These are phyloP conservation scores for Solanum pinnatisectum DNA, from an alignment of 257 asterid species.

Conservation along the genomic window DNA sequence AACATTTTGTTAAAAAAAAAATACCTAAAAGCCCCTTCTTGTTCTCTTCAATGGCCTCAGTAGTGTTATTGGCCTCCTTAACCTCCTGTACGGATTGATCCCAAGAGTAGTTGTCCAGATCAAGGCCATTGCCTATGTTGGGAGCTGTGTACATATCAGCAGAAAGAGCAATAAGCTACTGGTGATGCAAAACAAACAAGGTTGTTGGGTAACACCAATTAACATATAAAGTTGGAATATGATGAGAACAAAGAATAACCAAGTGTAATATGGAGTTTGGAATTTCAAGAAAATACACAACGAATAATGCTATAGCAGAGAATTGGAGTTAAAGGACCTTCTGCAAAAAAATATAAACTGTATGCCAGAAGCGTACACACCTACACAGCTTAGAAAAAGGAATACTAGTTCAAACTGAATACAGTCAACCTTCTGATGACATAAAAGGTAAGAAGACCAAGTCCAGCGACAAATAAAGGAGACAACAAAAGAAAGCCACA, in stretches of 20 bases:
- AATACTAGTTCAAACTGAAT: not conserved
- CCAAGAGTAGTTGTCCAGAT: constrained; percentile 70
- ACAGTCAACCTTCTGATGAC: not conserved
- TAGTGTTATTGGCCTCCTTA: not conserved
- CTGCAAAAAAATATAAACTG: not conserved
- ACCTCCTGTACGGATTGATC: constrained; percentile 69
- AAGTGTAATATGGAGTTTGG: not conserved
- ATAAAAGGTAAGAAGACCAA: not conserved
- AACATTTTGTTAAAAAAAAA: not conserved
- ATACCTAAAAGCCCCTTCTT: constrained; percentile 38
- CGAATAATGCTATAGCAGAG: not conserved
- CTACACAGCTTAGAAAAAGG: not conserved
- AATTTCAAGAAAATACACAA: not conserved
- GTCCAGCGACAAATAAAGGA: not conserved
- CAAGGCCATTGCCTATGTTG: constrained; percentile 63
- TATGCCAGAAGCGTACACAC: not conserved
- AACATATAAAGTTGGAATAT: not conserved
- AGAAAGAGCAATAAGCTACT: not conserved
- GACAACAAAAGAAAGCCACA: not conserved
- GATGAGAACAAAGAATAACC: not conserved
- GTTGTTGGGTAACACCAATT: not conserved
- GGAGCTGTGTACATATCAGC: constrained; percentile 27
- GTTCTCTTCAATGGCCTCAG: constrained; percentile 18
- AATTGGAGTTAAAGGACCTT: not conserved
- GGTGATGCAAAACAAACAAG: not conserved